Base-by-base conservation (phyloP, 495 filamentous ascomycete genomes). In the Xylaria sp. region DNA sequence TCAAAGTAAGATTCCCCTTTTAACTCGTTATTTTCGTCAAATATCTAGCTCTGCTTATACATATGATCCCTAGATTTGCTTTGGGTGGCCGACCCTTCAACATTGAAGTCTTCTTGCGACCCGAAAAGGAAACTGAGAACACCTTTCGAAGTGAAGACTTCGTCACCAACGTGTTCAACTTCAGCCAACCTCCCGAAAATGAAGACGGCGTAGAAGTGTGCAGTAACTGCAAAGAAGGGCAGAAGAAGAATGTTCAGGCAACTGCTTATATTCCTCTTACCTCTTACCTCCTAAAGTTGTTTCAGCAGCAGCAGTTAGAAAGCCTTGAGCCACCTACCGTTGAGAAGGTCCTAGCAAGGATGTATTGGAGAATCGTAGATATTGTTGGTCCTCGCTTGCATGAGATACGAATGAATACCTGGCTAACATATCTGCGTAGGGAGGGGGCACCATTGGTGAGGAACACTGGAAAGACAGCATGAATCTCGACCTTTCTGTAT, bases 301-400 rank as follows among this genome's bases (percentile, higher is more conserved):
- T 67, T 9, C 43, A 67, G 35, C 64, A 67, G 35, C 64, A 67
- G 35, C 48, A 67, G 35, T 33, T 67, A 4, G 19, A 31, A 7
- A 67, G 64, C 24, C 64, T 67, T 4, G 64, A 67, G 48, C 64
- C 64, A 24, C 46, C 50, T 0, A 55, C 50, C 5, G 64, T 67
- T 12, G 64, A 67, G 64, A 67, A 67, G 35, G 64, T 67, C 26
- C 48, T 67, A 21, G 48, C 46, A 19, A 67, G 64, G 29, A 67
- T 67, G 64, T 67, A 67, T 31, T 67, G 64, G 64, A 53, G 64
- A 67, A 67, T 67, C 5, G 64, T 67, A 43, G 64, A 67, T 19
- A 67, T 67, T 57, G 63, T 66, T 17, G 26, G 46, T 66, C 17
- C 1, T 19, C 4, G 29, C 46, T 33, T 12, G 5, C 21, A 53